phyloP scores from a whole-genome alignment of 2,329 filamentous ascomycete species.

The Pyrenophora seminiperda region DNA sequence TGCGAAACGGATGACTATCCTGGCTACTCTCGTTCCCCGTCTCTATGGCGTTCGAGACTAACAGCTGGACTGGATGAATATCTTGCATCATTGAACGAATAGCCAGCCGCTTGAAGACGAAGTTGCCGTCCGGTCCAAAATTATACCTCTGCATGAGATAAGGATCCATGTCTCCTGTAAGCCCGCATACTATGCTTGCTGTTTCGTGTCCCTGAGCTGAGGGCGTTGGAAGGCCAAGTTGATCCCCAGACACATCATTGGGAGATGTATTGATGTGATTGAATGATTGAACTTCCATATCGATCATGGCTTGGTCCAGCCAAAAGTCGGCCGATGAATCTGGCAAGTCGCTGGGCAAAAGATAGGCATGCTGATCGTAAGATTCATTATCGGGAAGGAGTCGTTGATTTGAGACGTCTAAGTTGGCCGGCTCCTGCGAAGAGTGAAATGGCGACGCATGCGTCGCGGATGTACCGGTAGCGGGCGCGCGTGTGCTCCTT shows the following conservation, averaged over 20 bases:
- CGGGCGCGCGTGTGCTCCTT: neutral
- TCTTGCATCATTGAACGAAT: neutral
- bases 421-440: neutral
- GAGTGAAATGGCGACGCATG: neutral
- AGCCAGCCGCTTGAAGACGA: slow-evolving; percentile 1
- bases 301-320: slow-evolving; percentile 2
- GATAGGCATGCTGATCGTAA: neutral
- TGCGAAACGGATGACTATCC: neutral
- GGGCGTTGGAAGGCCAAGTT: neutral
- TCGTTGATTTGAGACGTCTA: neutral
- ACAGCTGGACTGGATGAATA: neutral
- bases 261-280: neutral
- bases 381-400: neutral
- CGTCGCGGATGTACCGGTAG: neutral
- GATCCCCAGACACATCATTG: neutral
- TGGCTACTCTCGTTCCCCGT: neutral
- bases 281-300: neutral
- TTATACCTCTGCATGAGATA: slow-evolving; percentile 3
- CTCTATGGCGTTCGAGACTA: neutral
- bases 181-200: neutral
- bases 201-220: neutral
- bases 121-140: neutral
- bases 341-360: neutral
- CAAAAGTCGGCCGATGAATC: neutral
- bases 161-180: slow-evolving; percentile 2